Evolutionary conservation across 1,284 basidiomycete genomes (phyloP).

Genomic region (Crucibulum parvulum): DNA sequence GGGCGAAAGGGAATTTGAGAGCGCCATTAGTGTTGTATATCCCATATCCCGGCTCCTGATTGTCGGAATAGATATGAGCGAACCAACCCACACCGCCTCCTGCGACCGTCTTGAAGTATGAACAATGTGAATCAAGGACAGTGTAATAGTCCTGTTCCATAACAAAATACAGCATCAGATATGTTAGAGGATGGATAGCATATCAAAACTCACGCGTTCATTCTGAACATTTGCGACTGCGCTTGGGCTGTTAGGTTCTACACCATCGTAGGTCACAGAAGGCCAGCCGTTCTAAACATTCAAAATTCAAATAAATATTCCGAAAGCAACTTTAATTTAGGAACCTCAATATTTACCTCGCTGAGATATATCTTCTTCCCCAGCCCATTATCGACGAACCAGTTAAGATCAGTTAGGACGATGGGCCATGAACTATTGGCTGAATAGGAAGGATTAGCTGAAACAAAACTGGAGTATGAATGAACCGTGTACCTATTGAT

Average conservation of each 20-base stretch:
- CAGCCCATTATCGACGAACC: conserved; percentile 63
- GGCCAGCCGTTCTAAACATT: conserved; percentile 74
- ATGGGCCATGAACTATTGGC: conserved; percentile 67
- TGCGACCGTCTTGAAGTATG: conserved; percentile 60
- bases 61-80: conserved; percentile 76
- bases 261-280: conserved; percentile 60
- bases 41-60: conserved; percentile 71
- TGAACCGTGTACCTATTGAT: conserved; percentile 52
- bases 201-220: conserved; percentile 53
- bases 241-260: conserved; percentile 62
- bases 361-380: conserved; percentile 79
- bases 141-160: conserved; percentile 58
- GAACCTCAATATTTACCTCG: conserved; percentile 48
- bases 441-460: conserved; percentile 20
- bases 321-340: conserved; percentile 1
- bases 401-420: conserved; percentile 64
- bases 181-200: background rate
- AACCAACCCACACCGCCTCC: conserved; percentile 82
- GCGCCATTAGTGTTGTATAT: conserved; percentile 55
- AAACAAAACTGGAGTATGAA: background rate
- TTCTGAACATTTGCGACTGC: conserved; percentile 65
- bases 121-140: conserved; percentile 71
- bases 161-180: background rate
- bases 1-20: conserved; percentile 63
- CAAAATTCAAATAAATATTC: background rate